Conservation (phyloP, 176 grass and related monocot species). For the Bolboschoenus planiculmis region DNA sequence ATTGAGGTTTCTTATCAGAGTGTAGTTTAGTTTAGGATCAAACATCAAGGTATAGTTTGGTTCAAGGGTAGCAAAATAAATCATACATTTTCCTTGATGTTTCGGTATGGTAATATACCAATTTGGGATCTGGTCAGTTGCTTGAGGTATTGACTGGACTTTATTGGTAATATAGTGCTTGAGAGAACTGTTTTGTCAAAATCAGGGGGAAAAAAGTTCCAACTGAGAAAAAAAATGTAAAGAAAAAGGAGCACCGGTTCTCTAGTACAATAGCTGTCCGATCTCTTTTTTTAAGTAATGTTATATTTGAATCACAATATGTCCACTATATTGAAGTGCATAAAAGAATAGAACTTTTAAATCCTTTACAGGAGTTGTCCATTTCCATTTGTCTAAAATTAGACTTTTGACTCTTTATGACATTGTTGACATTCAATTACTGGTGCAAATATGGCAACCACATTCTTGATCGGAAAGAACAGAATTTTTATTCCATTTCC, state of each 20-base stretch:
- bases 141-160: background rate
- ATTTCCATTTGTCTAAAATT: background rate
- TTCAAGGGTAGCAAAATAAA: background rate
- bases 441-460: background rate
- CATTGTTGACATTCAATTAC: background rate
- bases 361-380: background rate
- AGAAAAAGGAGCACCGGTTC: background rate
- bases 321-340: background rate
- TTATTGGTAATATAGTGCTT: background rate
- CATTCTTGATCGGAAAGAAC: background rate
- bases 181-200: background rate
- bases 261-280: background rate
- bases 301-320: background rate
- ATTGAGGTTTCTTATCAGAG: background rate
- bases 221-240: background rate
- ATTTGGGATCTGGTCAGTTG: background rate
- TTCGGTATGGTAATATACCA: background rate
- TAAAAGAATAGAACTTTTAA: background rate
- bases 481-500: background rate
- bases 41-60: background rate
- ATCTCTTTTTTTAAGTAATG: background rate
- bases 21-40: background rate
- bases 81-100: background rate
- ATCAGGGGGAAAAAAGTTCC: background rate
- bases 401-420: background rate